These are phyloP conservation scores for Cutaneotrichosporon spelunceum DNA, from an alignment of 1,284 basidiomycete genomes.

Conservation along the genomic window DNA sequence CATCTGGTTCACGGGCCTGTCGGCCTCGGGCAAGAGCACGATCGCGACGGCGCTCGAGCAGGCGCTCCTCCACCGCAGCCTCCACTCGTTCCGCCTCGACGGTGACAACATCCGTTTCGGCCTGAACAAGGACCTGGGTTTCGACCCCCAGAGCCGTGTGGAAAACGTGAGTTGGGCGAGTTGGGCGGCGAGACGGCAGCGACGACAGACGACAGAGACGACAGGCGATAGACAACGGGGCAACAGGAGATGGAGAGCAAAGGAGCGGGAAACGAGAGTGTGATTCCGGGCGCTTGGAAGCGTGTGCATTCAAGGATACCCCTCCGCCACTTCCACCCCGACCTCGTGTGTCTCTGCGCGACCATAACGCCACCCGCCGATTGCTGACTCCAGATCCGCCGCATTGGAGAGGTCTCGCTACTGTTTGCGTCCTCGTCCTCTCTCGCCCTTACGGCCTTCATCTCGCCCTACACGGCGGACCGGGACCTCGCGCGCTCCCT, in stretches of 20 bases:
- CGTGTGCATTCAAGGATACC: no score
- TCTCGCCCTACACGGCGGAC: slow-evolving; percentile 93
- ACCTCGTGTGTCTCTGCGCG: neutral
- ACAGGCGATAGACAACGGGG: no score
- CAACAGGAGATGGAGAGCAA: no score
- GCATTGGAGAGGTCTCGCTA: slow-evolving; percentile 96
- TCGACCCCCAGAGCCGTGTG: slow-evolving; percentile 88
- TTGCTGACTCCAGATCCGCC: slow-evolving; percentile 61
- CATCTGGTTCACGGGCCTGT: slow-evolving; percentile 92
- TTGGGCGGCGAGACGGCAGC: no score
- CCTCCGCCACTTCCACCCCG: neutral
- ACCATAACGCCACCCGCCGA: neutral
- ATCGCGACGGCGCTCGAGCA: slow-evolving; percentile 97
- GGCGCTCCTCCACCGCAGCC: slow-evolving; percentile 80
- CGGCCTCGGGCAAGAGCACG: slow-evolving; percentile 90
- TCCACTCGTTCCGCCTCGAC: slow-evolving; percentile 87
- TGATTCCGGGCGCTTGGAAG: no score
- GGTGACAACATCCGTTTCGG: slow-evolving; percentile 97
- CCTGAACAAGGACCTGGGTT: slow-evolving; percentile 96
- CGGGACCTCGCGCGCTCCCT: slow-evolving; percentile 77
- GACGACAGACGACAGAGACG: no score
- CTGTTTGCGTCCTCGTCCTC: slow-evolving; percentile 86
- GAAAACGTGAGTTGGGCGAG: slow-evolving; percentile 63
- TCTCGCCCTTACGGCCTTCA: slow-evolving; percentile 91
- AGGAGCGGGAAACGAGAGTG: no score